These are phyloP conservation scores for Leishmania mexicana DNA, from an alignment of 208 protist species.

Conservation along the genomic window DNA sequence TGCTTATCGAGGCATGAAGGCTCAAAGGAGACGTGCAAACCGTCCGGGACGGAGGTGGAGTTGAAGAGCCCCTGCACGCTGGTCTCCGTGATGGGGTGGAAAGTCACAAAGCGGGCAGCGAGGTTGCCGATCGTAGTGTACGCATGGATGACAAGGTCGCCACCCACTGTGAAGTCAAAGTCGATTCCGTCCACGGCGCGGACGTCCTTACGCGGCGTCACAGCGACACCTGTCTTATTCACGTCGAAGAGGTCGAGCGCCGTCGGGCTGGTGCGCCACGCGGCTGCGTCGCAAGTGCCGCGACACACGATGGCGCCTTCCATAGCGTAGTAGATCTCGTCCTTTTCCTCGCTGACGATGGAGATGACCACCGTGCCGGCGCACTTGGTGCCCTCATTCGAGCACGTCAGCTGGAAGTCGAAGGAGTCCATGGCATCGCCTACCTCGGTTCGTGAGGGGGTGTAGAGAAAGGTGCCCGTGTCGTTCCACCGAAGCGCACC, in stretches of 20 bases:
- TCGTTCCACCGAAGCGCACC: slow-evolving; percentile 10
- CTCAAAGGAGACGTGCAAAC: slow-evolving; percentile 77
- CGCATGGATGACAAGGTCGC: slow-evolving; percentile 64
- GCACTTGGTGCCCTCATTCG: slow-evolving; percentile 25
- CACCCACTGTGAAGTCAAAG: slow-evolving; percentile 60
- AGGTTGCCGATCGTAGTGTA: slow-evolving; percentile 84
- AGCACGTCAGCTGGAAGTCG: slow-evolving; percentile 58
- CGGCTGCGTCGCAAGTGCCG: slow-evolving; percentile 71
- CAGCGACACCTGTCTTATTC: slow-evolving; percentile 22
- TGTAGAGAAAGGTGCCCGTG: slow-evolving; percentile 46
- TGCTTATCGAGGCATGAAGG: slow-evolving; percentile 71
- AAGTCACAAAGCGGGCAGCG: slow-evolving; percentile 85
- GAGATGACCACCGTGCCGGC: slow-evolving; percentile 41
- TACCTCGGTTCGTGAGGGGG: neutral
- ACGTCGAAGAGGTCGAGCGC: slow-evolving; percentile 43
- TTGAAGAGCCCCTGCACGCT: slow-evolving; percentile 40
- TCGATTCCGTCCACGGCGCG: slow-evolving; percentile 50
- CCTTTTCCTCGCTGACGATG: slow-evolving; percentile 21
- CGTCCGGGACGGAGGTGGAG: slow-evolving; percentile 32
- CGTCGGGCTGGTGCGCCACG: slow-evolving; percentile 51
- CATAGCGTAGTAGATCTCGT: slow-evolving; percentile 55
- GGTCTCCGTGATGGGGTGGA: slow-evolving; percentile 52
- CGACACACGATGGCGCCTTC: slow-evolving; percentile 69
- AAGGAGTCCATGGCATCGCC: slow-evolving; percentile 55
- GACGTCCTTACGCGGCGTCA: slow-evolving; percentile 59